phyloP scores from a whole-genome alignment of 768 basidiomycete species.

The Trametes villosa region DNA sequence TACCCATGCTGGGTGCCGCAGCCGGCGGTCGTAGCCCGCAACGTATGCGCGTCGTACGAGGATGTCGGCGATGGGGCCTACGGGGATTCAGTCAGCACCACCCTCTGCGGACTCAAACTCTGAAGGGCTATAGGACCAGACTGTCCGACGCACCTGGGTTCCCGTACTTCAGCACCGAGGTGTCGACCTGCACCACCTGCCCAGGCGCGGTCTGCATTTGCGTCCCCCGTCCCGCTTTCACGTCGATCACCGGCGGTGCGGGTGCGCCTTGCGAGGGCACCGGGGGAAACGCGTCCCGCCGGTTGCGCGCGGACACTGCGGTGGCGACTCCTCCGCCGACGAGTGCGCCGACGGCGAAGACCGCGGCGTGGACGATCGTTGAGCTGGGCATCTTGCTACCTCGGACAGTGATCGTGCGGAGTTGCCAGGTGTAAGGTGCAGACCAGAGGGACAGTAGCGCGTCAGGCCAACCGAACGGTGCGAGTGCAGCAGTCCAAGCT shows the following conservation, averaged over 20 bases:
- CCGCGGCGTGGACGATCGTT: constrained; percentile 61
- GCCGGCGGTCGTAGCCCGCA: constrained; percentile 86
- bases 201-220: constrained; percentile 42
- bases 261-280: constrained; percentile 14
- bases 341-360: constrained; percentile 83
- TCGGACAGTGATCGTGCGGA: no score
- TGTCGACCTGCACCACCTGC: constrained; percentile 28
- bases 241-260: constrained; percentile 48
- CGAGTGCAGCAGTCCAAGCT: no score
- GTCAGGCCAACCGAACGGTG: no score
- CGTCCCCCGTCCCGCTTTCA: constrained; percentile 50
- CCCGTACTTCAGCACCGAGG: constrained; percentile 71
- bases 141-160: constrained; percentile 79
- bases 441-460: no score
- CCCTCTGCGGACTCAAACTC: background rate
- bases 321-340: constrained; percentile 78
- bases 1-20: constrained; percentile 95
- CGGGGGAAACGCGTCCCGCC: constrained; percentile 15
- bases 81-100: background rate
- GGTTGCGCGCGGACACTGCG: constrained; percentile 44
- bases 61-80: constrained; percentile 84
- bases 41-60: constrained; percentile 84
- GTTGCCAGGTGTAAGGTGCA: no score
- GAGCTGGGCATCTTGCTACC: constrained; percentile 52
- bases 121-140: background rate